phyloP scores from a whole-genome alignment of 1,284 basidiomycete species.

The Ganoderma lucidum region DNA sequence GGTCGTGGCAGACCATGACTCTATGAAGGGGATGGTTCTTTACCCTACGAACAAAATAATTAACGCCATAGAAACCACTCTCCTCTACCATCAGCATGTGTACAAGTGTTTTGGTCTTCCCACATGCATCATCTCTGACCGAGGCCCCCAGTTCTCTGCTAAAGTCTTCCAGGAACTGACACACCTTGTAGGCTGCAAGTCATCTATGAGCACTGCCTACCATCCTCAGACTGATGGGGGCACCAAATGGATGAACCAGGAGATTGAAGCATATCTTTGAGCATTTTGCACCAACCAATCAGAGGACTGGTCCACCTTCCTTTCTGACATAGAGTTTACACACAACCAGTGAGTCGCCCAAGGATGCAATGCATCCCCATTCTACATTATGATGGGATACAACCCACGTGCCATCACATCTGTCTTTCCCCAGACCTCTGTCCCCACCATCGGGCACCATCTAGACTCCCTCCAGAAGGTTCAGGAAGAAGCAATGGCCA shows the following conservation, averaged over 20 bases:
- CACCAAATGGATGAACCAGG: constrained; percentile 41
- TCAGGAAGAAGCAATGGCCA: background rate
- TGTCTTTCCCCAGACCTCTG: background rate
- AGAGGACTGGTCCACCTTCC: constrained; percentile 39
- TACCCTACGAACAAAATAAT: constrained; percentile 38
- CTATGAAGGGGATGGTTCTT: constrained; percentile 42
- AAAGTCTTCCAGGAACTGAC: constrained; percentile 41
- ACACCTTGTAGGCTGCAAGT: constrained; percentile 30
- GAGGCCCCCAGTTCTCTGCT: constrained; percentile 45
- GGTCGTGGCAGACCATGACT: constrained; percentile 43
- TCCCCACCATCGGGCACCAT: background rate
- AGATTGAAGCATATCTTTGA: constrained; percentile 36
- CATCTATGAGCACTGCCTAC: constrained; percentile 36
- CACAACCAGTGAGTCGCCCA: constrained; percentile 36
- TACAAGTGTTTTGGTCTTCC: constrained; percentile 1
- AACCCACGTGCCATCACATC: background rate
- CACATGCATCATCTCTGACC: constrained; percentile 41
- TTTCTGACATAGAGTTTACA: constrained; percentile 38
- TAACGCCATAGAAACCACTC: background rate
- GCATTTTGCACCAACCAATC: constrained; percentile 37
- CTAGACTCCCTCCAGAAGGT: background rate
- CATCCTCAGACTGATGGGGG: constrained; percentile 44
- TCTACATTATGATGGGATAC: constrained; percentile 31
- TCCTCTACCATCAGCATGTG: constrained; percentile 22
- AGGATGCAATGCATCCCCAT: constrained; percentile 39